phyloP scores from a whole-genome alignment of 257 asterid species.

The Solanum tarijense region DNA sequence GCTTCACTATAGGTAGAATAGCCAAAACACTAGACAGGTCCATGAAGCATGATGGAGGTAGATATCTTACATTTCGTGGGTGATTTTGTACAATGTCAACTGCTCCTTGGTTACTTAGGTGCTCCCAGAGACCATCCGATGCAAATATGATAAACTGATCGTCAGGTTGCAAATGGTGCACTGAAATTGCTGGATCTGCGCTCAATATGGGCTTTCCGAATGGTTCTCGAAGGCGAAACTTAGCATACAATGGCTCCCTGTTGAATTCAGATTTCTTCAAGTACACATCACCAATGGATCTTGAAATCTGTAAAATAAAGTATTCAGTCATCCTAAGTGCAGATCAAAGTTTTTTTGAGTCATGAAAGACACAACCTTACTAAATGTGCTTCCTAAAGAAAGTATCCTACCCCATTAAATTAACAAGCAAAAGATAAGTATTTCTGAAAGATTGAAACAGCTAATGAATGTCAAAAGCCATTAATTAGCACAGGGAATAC shows the following conservation, averaged over 20 bases:
- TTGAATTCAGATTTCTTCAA: constrained; percentile 59
- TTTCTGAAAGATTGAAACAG: background rate
- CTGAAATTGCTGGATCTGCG: constrained; percentile 56
- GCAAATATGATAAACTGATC: constrained; percentile 74
- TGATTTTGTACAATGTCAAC: constrained; percentile 61
- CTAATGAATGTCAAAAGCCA: background rate
- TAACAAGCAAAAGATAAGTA: background rate
- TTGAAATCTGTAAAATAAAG: constrained; percentile 43
- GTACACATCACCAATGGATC: constrained; percentile 76
- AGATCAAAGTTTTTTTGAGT: background rate
- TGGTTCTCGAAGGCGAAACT: constrained; percentile 60
- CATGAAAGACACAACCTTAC: background rate
- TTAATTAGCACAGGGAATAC: background rate
- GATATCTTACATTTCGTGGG: constrained; percentile 46
- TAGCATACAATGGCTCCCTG: constrained; percentile 69
- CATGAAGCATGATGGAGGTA: background rate
- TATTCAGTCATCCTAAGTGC: background rate
- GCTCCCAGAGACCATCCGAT: constrained; percentile 89
- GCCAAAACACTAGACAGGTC: background rate
- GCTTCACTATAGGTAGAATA: background rate
- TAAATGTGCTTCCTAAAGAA: background rate
- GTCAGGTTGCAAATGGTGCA: constrained; percentile 47
- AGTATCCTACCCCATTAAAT: background rate
- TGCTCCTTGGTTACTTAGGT: constrained; percentile 70
- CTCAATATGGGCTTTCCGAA: constrained; percentile 58